Evolutionary conservation across 192 early-diverging fungal genomes (phyloP).

Genomic region (Pecoramyces ruminantium): DNA sequence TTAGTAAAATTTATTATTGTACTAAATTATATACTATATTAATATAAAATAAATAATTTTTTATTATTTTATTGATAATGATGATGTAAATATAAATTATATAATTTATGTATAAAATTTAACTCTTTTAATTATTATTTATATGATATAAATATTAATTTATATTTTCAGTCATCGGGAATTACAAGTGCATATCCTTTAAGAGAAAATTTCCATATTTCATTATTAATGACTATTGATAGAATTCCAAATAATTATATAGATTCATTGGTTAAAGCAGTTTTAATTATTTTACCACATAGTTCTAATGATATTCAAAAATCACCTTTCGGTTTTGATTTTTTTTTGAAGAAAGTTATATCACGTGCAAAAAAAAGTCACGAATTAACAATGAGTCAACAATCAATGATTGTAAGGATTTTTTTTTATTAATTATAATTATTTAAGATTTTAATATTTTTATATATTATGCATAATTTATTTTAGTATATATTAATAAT

Average conservation of each 20-base stretch:
- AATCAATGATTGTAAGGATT: not conserved
- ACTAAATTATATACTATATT: no score
- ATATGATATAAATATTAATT: slow-evolving; percentile 5
- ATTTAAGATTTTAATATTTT: not conserved
- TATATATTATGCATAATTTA: not conserved
- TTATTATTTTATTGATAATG: not conserved
- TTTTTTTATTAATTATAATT: slow-evolving; percentile 11
- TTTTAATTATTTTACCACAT: slow-evolving; percentile 23
- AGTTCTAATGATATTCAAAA: slow-evolving; percentile 18
- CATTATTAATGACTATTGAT: slow-evolving; percentile 15
- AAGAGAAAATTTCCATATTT: slow-evolving; percentile 12
- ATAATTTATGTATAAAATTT: not conserved
- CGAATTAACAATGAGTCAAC: slow-evolving; percentile 3
- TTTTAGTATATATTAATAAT: slow-evolving; percentile 2
- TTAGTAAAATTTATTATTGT: no score
- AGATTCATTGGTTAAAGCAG: slow-evolving; percentile 17
- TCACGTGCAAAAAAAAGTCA: slow-evolving; percentile 2
- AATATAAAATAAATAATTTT: slow-evolving; percentile 1
- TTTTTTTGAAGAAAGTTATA: slow-evolving; percentile 13
- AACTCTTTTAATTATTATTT: not conserved
- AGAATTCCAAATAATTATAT: slow-evolving; percentile 19
- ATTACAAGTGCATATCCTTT: slow-evolving; percentile 6
- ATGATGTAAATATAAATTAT: no score
- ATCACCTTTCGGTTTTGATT: slow-evolving; percentile 29
- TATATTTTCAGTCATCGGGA: not conserved